Evolutionary conservation across 345 rosid genomes (phyloP), one percentile per base, ranked within the genome.

Genomic region (Camelina laxa): DNA sequence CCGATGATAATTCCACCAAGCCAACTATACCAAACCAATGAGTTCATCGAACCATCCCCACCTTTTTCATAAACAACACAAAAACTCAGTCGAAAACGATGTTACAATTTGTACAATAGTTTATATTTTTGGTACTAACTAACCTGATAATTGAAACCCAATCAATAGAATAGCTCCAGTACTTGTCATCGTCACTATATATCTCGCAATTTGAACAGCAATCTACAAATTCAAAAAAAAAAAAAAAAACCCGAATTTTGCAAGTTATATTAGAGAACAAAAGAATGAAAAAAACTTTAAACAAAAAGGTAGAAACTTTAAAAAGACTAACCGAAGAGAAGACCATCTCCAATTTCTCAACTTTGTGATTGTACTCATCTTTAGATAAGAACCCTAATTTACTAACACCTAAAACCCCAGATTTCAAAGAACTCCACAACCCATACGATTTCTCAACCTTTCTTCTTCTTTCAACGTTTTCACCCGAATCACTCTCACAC

Each of bases 1-100:
- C 97, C 97, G 62, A 94, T 94, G 70, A 91, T 88, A 75, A 91
- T 67, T 36, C 98, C 96, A 67, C 98, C 98, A 72, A 94, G 88
- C 98, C 97, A 94, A 83, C 98, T 94, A 85, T 85, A 91, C 96
- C 98, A 94, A 80, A 88, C 82, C 81, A 94, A 80, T 27, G 82
- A 72, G 75, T 90, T 82, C 93, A 94, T 86, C 80, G 92, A 90
- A 77, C 84, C 63, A 58, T 91, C 97, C 67, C 97, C 98, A 65
- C 96, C 97, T 94, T 91, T 27, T 76, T 80, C 9, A 56, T 79
- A 36, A 4, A 75, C 67, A 53, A 22, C 10, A 70, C 21, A 74
- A 55, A 53, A 41, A 33, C 12, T 15, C 61, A 85, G 66, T 58
- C 60, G 35, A 11, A 31, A 31, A 20, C 5, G 41, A 21, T 7